These are phyloP conservation scores for Candida sakaeoensis DNA, from an alignment of 805 yeast species.

Conservation along the genomic window DNA sequence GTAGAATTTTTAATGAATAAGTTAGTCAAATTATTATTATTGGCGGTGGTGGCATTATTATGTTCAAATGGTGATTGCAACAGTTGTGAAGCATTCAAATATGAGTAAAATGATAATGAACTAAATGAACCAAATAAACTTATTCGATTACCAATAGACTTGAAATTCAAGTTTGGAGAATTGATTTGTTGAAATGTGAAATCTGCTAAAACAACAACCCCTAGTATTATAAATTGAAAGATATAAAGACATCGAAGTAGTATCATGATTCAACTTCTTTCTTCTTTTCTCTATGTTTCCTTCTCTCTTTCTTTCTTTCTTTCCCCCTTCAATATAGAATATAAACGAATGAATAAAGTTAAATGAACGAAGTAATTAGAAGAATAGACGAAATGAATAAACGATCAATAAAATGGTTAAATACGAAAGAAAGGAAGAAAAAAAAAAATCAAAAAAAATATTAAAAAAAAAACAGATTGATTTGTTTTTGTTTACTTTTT, in stretches of 20 bases:
- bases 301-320: no score
- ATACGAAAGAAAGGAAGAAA: no score
- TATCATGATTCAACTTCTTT: not conserved
- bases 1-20: conserved; percentile 22
- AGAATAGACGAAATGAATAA: no score
- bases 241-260: conserved; percentile 1
- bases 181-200: conserved; percentile 7
- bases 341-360: not conserved
- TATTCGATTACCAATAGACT: conserved; percentile 24
- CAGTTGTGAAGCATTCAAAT: conserved; percentile 22
- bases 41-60: not conserved
- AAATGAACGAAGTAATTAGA: no score
- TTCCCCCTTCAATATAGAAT: no score
- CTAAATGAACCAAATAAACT: conserved; percentile 32
- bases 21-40: no score
- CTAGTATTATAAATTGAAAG: not conserved
- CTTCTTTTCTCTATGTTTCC: no score
- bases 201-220: conserved; percentile 1
- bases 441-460: no score
- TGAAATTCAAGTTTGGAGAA: conserved; percentile 22
- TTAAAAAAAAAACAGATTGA: no score
- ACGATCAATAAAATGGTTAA: no score
- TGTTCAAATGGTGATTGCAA: conserved; percentile 9
- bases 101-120: conserved; percentile 26
- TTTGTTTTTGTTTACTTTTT: no score